Evolutionary conservation across 441 rosid genomes (phyloP), one percentile per base, ranked within the genome.

Genomic region (Rhodomyrtus psidioides): DNA sequence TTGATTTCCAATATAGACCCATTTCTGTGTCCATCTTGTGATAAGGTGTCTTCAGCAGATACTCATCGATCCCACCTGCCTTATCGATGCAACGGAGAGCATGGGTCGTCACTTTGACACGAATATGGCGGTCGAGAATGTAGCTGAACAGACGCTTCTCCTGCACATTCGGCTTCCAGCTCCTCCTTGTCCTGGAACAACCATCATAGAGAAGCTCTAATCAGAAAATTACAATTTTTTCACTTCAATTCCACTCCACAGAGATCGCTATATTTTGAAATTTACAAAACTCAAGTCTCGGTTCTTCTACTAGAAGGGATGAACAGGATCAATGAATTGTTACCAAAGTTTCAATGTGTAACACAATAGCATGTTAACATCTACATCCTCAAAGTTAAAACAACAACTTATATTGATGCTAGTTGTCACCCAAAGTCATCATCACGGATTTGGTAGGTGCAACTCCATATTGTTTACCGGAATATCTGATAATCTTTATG

Each of bases 1-100:
- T 95, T 60, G 98, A 88, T 91, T 97, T 97, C 99, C 99, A 96
- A 83, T 86, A 90, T 27, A 97, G 93, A 79, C 99, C 99, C 92
- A 94, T 91, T 89, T 95, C 98, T 14, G 99, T 93, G 91, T 96
- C 96, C 98, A 97, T 96, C 91, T 96, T 95, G 28, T 95, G 93
- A 90, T 95, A 96, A 7, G 99, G 99, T 86, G 99, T 96, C 90
- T 94, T 96, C 57, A 97, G 93, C 86, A 97, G 88, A 90, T 97
- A 96, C 93, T 97, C 99, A 65, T 97, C 99, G n/a, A 97, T 92
- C 42, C 99, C 99, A 74, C 99, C 99, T 58, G 95, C 99, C 91
- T 96, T 97, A 91, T 97, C 99, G 26, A 97, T 94, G 95, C 98
- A 97, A 44, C 98, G 99, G 26, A 96, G 94, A 44, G 99, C 98